phyloP scores from a whole-genome alignment of 352 stramenopile species.

The Thalassiosira hispida region DNA sequence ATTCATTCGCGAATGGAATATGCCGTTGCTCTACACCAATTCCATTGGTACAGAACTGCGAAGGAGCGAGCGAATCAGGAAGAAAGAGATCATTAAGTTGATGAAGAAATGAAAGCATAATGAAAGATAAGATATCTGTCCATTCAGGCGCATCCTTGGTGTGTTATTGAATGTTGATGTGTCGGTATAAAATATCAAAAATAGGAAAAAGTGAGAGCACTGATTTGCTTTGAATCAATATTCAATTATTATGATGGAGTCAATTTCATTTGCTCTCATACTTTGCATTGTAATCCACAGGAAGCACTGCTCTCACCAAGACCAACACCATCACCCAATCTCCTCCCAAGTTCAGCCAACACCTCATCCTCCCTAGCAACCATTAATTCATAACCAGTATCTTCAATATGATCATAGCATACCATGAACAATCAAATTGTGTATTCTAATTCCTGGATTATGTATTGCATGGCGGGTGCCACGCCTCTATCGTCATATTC shows the following conservation, averaged over 20 bases:
- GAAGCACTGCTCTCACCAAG: background rate
- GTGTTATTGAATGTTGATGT: no score
- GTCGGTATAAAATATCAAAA: no score
- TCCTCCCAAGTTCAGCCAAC: conserved; percentile 57
- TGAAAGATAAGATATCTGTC: no score
- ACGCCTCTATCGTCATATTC: conserved; percentile 69
- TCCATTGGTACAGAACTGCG: background rate
- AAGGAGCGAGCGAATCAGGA: background rate
- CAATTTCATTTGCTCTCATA: no score
- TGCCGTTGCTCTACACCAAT: background rate
- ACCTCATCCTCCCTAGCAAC: conserved; percentile 74
- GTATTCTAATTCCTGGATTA: conserved; percentile 74
- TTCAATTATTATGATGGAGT: no score
- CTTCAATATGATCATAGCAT: conserved; percentile 83
- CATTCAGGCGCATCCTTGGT: no score
- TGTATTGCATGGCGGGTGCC: conserved; percentile 65
- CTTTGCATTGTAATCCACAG: no score
- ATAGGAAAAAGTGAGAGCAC: no score
- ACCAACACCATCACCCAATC: conserved; percentile 44
- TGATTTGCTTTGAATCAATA: no score
- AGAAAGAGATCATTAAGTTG: background rate
- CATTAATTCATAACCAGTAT: conserved; percentile 83
- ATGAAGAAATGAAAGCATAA: background rate
- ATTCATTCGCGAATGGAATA: background rate
- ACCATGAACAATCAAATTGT: conserved; percentile 79